Conservation (phyloP, 257 asterid genomes). For the Petunia secreta region DNA sequence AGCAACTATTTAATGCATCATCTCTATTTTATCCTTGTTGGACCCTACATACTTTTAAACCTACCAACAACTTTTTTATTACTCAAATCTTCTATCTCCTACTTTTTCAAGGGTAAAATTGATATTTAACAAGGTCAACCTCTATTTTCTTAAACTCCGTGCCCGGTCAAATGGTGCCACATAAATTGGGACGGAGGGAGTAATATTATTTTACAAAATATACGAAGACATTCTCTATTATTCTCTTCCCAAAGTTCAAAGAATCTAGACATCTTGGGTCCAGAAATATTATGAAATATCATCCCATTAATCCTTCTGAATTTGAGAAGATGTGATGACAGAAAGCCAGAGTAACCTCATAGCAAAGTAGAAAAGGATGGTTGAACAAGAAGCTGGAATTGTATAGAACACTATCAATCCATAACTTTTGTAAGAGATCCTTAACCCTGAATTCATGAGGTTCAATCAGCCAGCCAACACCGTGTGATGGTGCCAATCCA, state of each 20-base stretch:
- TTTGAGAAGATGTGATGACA: not conserved
- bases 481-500: slow-evolving; percentile 1
- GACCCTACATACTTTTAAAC: no score
- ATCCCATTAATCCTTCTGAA: not conserved
- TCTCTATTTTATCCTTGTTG: no score
- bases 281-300: not conserved
- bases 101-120: no score
- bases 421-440: not conserved
- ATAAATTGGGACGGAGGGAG: no score
- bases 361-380: not conserved
- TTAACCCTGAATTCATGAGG: slow-evolving; percentile 13
- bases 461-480: not conserved
- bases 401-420: not conserved
- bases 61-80: no score
- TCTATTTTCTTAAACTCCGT: no score
- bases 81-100: no score
- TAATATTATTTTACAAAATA: not conserved
- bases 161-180: no score
- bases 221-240: not conserved
- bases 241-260: not conserved
- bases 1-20: no score
- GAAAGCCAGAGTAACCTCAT: not conserved
- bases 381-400: not conserved
- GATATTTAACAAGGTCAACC: no score
- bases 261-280: not conserved